These are phyloP conservation scores for Musa schizocarpa DNA, from an alignment of 176 grass and related monocot genomes.

Conservation along the genomic window DNA sequence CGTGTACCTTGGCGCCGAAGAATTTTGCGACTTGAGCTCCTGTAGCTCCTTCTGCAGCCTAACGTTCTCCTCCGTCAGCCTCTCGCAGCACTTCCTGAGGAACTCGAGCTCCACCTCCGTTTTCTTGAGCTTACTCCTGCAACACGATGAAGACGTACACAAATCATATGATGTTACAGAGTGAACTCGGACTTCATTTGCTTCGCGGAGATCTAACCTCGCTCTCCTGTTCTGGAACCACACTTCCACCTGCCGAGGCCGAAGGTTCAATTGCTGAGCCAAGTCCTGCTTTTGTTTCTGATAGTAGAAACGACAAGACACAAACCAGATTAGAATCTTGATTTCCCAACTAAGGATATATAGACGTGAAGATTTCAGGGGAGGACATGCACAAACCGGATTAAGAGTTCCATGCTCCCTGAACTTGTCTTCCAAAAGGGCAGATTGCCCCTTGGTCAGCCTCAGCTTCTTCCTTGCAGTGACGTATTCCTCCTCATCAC, in stretches of 20 bases:
- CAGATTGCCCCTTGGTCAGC: constrained; percentile 92
- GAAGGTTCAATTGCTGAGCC: constrained; percentile 86
- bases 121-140: constrained; percentile 97
- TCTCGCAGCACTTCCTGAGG: constrained; percentile 82
- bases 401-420: constrained; percentile 93
- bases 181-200: not conserved
- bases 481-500: constrained; percentile 70
- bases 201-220: constrained; percentile 29
- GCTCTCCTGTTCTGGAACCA: constrained; percentile 99
- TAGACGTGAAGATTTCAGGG: too few relatives aligned
- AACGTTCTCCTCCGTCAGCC: constrained; percentile 82
- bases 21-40: constrained; percentile 34
- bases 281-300: constrained; percentile 95
- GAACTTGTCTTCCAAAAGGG: constrained; percentile 81
- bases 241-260: constrained; percentile 93
- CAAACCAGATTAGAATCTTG: not conserved
- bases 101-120: constrained; percentile 88
- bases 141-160: not conserved
- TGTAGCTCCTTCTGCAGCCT: constrained; percentile 74
- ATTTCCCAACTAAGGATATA: too few relatives aligned
- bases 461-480: constrained; percentile 78
- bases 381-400: constrained; percentile 34
- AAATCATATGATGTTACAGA: not conserved
- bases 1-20: constrained; percentile 39
- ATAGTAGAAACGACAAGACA: not conserved